Conservation (phyloP, 768 basidiomycete genomes). For the Phylloporus arenicola region DNA sequence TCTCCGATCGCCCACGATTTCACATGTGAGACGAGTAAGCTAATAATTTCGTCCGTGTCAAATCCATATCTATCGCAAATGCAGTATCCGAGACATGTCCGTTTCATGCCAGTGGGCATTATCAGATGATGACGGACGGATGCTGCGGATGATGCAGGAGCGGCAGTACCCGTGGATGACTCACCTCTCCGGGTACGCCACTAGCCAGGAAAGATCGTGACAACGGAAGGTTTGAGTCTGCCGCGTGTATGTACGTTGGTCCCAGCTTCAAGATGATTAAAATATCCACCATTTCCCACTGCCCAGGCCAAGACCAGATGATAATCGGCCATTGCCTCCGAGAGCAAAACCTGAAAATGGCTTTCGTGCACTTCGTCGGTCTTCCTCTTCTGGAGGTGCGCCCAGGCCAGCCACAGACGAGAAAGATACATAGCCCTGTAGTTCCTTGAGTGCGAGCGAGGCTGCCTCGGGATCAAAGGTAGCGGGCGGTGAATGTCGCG, state of each 20-base stretch:
- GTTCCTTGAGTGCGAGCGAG: conserved; percentile 48
- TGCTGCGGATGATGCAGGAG: conserved; percentile 3
- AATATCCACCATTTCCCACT: conserved; percentile 31
- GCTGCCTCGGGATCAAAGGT: conserved; percentile 61
- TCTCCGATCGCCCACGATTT: conserved; percentile 3
- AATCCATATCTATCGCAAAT: conserved; percentile 19
- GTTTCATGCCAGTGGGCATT: conserved; percentile 6
- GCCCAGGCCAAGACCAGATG: conserved; percentile 25
- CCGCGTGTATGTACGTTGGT: conserved; percentile 4
- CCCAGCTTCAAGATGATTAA: conserved; percentile 6
- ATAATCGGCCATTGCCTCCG: conserved; percentile 15
- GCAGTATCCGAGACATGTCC: conserved; percentile 10
- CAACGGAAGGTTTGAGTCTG: conserved; percentile 1
- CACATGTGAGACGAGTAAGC: conserved; percentile 5
- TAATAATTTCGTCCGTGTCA: conserved; percentile 17
- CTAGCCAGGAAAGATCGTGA: conserved; percentile 1
- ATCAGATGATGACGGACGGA: conserved; percentile 3
- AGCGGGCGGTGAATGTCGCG: conserved; percentile 22
- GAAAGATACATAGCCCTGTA: conserved; percentile 66
- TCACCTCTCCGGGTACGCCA: conserved; percentile 17
- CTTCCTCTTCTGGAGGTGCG: conserved; percentile 46
- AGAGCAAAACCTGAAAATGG: conserved; percentile 13
- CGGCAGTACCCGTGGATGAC: conserved; percentile 14
- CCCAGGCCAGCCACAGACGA: conserved; percentile 64
- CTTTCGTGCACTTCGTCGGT: conserved; percentile 25